Percentiles rank a stretch among this genome's conserved stretches.
Evolutionary conservation across 2,329 filamentous ascomycete species (phyloP).

Genomic region (Dactylellina leptospora): DNA sequence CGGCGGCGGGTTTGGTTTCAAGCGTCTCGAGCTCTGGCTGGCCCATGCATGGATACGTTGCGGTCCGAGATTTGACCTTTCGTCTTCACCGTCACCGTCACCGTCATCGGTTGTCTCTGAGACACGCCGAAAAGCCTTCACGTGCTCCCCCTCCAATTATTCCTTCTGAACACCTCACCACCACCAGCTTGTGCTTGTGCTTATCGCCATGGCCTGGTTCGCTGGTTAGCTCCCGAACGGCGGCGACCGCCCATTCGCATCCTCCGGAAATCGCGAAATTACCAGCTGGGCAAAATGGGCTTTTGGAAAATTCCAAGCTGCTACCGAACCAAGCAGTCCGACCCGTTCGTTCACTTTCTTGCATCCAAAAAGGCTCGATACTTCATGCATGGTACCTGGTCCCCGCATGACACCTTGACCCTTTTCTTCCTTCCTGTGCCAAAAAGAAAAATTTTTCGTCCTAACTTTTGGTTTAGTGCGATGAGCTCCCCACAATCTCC

Average conservation of each 20-base stretch:
- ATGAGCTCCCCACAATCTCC: slow-evolving; percentile 54
- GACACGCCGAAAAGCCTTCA: neutral
- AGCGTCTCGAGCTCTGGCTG: slow-evolving; percentile 2
- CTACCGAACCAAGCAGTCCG: slow-evolving; percentile 36
- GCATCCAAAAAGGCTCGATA: slow-evolving; percentile 14
- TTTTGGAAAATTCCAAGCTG: slow-evolving; percentile 28
- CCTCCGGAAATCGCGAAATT: slow-evolving; percentile 15
- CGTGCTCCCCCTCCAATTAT: neutral
- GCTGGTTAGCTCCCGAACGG: slow-evolving; percentile 7
- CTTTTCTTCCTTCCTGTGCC: slow-evolving; percentile 5
- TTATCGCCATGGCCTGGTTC: neutral
- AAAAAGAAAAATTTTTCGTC: slow-evolving; percentile 36
- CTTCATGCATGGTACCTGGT: slow-evolving; percentile 32
- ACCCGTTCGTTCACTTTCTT: slow-evolving; percentile 35
- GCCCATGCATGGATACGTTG: slow-evolving; percentile 51
- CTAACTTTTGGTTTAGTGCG: slow-evolving; percentile 50
- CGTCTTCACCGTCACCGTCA: neutral
- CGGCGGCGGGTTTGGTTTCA: neutral
- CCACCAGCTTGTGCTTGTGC: neutral
- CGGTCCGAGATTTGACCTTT: slow-evolving; percentile 38
- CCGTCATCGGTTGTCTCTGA: neutral
- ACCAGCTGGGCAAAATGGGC: neutral
- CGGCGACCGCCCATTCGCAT: slow-evolving; percentile 4
- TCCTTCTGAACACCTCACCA: slow-evolving; percentile 9
- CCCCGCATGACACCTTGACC: slow-evolving; percentile 37